Base-by-base conservation (phyloP, 805 yeast species). In the Starmerella geochares region DNA sequence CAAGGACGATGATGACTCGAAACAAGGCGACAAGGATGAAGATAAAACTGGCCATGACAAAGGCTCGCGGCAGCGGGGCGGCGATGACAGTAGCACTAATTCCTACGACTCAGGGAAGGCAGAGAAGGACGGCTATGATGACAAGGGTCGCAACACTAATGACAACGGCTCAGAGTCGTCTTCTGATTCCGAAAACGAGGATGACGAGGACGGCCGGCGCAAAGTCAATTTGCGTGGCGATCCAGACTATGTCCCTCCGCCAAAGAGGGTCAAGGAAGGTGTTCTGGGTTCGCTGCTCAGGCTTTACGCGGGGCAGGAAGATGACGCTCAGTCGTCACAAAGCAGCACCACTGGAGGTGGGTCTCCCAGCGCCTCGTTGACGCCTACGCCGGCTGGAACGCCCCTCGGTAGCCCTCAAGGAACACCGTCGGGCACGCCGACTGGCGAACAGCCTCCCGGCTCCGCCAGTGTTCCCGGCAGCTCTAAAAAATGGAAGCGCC, bases 231-330 rank as follows among this genome's bases (percentile, higher is more conserved):
- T 52, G 28, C 49, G 54, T 2, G 59, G 58, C n/a, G 58, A 66
- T 16, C 67, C 65, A 27, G 78, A 75, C 40, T 71, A 75, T 48
- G 74, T 79, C 1, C 75, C 81, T 0, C 78, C 82, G 6, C 83
- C 83, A 0, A 70, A 73, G 37, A 75, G 75, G 47, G 88, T 86
- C 11, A 82, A 82, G 57, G 87, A 87, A 23, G 96, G 96, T 65
- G 90, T 87, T 16, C 71, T 87, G 25, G 84, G 95, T 0, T 78
- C 90, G 1, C 71, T 87, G 54, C 70, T 87, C 55, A 75, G 79
- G 53, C 69, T 87, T 43, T 86, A 87, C 61, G 69, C 65, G 19
- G 66, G 61, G 24, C 59, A 55, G 20, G 60, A 62, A 13, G 58
- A 55, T 9, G 60, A 59, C 5, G 43, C 42, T 21, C 52, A 41